Base-by-base conservation (phyloP, 106 monocot genomes). In the Dendrobium chrysotoxum region DNA sequence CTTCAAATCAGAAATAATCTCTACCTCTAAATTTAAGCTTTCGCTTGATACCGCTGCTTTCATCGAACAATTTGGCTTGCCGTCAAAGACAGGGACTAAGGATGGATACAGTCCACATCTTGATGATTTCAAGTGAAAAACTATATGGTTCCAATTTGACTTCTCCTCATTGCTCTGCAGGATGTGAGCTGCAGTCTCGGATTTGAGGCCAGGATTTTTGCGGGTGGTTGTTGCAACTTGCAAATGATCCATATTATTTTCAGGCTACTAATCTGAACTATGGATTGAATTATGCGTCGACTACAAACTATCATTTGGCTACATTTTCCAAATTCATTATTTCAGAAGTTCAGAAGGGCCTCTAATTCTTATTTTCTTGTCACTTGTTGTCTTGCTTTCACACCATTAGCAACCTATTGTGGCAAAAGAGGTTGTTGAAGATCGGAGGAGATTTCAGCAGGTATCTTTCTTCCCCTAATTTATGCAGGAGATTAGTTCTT, bases 31-130 rank as follows among this genome's bases (percentile, higher is more conserved):
- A 61, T n/a, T 61, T 0, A n/a, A 61, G n/a, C 6, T 61, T n/a
- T 61, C 58, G 98, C 88, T 98, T 35, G 98, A 95, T 26, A 89
- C 91, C 7, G 88, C 88, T 77, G 84, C 89, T 3, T 98, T 95
- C 84, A 89, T 98, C 94, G 98, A 95, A 50, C 92, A 98, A 84
- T 95, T 98, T 85, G 98, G 98, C 58, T 81, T 98, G 84, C 98
- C 98, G 79, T 83, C 85, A 79, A 98, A 92, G 88, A 98, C 94
- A 7, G 91, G 87, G 84, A 95, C 92, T 16, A 98, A 83, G 76
- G 92, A 95, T 86, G 98, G 92, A 10, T 92, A 95, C 40, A 98
- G 95, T 66, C 98, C 98, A 39, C 91, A 95, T 77, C 91, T 98
- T 17, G 92, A 98, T 80, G 98, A 98, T 75, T 98, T 98, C 85